Base-by-base conservation (phyloP, 495 filamentous ascomycete species). In the Staphylotrichum tortipilum region DNA sequence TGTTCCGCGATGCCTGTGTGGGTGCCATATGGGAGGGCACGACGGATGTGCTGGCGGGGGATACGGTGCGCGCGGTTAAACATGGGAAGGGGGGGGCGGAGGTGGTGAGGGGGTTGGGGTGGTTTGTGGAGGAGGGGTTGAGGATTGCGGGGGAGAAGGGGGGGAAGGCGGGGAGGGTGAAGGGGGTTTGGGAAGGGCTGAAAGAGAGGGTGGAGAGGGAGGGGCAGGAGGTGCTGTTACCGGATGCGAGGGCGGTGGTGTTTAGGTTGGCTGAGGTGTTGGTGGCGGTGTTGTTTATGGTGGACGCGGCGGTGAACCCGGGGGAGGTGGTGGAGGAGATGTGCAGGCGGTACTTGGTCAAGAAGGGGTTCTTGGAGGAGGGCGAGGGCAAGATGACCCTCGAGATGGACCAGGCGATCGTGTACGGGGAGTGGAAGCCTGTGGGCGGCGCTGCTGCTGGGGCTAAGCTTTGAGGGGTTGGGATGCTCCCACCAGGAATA, bases 11-110 rank as follows among this genome's bases (percentile, higher is more conserved):
- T 57, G 78, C 74, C 1, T 69, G 75, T 5, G 82, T 86, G 3
- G 71, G 81, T 28, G 72, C 76, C 22, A 87, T 87, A 46, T 88
- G 85, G 60, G 85, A 88, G 59, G 85, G 85, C 4, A 88, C 85
- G 2, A 86, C 82, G 8, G 82, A 86, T 54, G 80, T 88, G 2
- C 59, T 89, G 19, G 76, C 75, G 6, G 74, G 72, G 24, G 84
- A 88, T 50, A 67, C 79, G 7, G 65, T 85, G 33, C 64, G 78
- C 1, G 76, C 78, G n/a, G 50, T 81, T 1, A 65, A 79, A 31
- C 72, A 77, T 41, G 66, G 68, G 11, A 63, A 63, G 10, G 63
- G 62, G 0, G 70, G 72, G 14, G 37, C 59, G 12, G 55, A 66
- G 38, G 59, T 71, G 0, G 54, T 79, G n/a, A 49, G 54, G 1